Evolutionary conservation across 1,284 basidiomycete genomes (phyloP), one percentile per base, ranked within the genome.

Genomic region (Boletus semigastroideus): DNA sequence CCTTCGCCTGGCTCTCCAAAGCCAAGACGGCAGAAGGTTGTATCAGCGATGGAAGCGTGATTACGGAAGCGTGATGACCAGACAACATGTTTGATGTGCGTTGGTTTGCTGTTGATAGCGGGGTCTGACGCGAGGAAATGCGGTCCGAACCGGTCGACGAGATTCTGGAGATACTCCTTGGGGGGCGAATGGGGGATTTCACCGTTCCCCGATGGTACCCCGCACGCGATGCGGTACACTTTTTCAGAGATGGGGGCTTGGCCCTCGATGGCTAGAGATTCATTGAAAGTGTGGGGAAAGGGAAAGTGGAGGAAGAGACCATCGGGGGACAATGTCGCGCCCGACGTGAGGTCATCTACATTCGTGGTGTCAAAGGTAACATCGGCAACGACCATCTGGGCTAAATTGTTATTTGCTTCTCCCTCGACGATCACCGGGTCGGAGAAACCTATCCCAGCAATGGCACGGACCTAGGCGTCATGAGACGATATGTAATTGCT

Each of bases 41-140:
- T 60, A 41, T 70, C 66, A 6, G 74, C 72, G 47, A 74, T 57
- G 14, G 70, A 69, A n/a, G 64, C 68, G 42, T 56, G 69, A 27
- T 67, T 71, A 25, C 65, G 64, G 65, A 74, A 77, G 20, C 73
- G 67, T 9, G 72, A 66, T 5, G 68, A 61, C 72, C 73, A 74
- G 42, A 73, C 19, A 3, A 67, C 20, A 1, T 63, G 53, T 25
- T 65, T 56, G 46, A 69, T 66, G 12, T 11, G 3, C 1, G 44
- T 33, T 2, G 56, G 49, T 28, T 56, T 62, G 14, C 13, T 58
- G 16, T 68, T 68, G 5, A 60, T 47, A 10, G 55, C 41, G 0
- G 59, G 46, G n/a, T 62, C 54, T 2, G 64, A 66, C 2, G 56
- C 39, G 20, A 64, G 46, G 10, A 2, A 11, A 6, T 28, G 39